Conservation (phyloP, 805 yeast genomes). For the Lachancea sp. region DNA sequence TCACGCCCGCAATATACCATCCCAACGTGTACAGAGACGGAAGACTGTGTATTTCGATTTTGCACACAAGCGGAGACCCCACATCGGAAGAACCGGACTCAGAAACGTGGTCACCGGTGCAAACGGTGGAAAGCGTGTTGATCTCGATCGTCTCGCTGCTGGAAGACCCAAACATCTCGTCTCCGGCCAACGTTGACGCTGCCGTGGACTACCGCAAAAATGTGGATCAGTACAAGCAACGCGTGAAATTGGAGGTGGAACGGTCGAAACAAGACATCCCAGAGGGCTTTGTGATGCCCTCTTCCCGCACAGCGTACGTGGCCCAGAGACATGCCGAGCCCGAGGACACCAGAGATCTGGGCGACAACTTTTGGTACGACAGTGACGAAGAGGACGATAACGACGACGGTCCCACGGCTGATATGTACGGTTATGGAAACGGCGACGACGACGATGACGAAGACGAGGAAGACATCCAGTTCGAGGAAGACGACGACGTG, state of each 20-base stretch:
- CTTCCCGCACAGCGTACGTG: conserved; percentile 49
- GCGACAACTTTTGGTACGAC: conserved; percentile 82
- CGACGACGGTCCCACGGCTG: conserved; percentile 57
- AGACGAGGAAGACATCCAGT: conserved; percentile 25
- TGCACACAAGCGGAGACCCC: conserved; percentile 87
- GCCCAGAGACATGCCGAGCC: conserved; percentile 32
- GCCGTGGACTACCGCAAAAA: conserved; percentile 83
- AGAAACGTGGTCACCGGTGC: conserved; percentile 93
- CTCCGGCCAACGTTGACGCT: conserved; percentile 97
- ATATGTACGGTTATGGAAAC: conserved; percentile 40
- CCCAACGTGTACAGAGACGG: conserved; percentile 96
- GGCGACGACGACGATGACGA: conserved; percentile 45
- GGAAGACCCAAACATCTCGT: conserved; percentile 87
- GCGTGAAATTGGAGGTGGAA: conserved; percentile 76
- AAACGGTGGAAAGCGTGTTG: conserved; percentile 84
- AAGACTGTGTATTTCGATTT: conserved; percentile 81
- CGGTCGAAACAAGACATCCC: conserved; percentile 83
- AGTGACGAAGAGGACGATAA: conserved; percentile 61
- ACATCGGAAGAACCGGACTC: conserved; percentile 87
- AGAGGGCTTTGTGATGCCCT: conserved; percentile 76
- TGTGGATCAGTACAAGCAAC: conserved; percentile 65
- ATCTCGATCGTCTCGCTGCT: conserved; percentile 84
- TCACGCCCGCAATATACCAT: conserved; percentile 89
- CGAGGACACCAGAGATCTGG: conserved; percentile 49
- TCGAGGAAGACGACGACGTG: conserved; percentile 28